Percentiles rank a stretch among this genome's conserved stretches.
Evolutionary conservation across 495 filamentous ascomycete species (phyloP).

Genomic region (Apiosordaria backusii): DNA sequence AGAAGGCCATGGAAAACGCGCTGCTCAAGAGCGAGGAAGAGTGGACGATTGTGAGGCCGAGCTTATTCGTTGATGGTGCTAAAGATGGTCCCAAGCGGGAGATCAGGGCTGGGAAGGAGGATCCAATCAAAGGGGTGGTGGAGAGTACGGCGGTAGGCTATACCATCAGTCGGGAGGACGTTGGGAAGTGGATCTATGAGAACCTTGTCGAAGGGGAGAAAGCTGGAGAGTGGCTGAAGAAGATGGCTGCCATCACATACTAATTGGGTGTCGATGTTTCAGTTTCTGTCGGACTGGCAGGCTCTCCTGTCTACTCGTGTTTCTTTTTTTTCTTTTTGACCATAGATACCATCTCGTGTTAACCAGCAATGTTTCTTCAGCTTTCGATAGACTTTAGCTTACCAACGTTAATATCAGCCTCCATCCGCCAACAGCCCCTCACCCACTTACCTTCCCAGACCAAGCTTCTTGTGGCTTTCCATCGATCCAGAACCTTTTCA

Average conservation of each 20-base stretch:
- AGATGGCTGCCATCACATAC: conserved; percentile 27
- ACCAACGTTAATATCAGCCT: neutral
- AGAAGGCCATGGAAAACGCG: conserved; percentile 55
- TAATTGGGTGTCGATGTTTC: conserved; percentile 3
- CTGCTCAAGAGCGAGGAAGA: conserved; percentile 32
- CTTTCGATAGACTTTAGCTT: neutral
- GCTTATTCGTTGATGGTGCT: conserved; percentile 25
- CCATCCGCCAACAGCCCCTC: neutral
- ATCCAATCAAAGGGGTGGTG: conserved; percentile 16
- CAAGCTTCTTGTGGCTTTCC: neutral
- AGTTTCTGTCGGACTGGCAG: no score
- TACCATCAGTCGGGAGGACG: conserved; percentile 40
- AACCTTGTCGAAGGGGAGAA: conserved; percentile 15
- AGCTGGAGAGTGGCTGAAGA: conserved; percentile 20
- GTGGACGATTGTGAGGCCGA: conserved; percentile 49
- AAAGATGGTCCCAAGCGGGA: conserved; percentile 17
- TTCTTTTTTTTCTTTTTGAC: neutral
- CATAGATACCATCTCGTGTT: neutral
- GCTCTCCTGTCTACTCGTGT: neutral
- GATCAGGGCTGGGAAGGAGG: conserved; percentile 36
- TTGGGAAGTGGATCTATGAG: conserved; percentile 42
- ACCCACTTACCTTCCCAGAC: neutral
- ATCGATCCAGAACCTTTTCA: neutral
- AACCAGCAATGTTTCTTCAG: neutral
- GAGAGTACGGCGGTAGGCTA: conserved; percentile 43